These are phyloP conservation scores for Phytophthora agathidicida DNA, from an alignment of 352 stramenopile genomes.

Conservation along the genomic window DNA sequence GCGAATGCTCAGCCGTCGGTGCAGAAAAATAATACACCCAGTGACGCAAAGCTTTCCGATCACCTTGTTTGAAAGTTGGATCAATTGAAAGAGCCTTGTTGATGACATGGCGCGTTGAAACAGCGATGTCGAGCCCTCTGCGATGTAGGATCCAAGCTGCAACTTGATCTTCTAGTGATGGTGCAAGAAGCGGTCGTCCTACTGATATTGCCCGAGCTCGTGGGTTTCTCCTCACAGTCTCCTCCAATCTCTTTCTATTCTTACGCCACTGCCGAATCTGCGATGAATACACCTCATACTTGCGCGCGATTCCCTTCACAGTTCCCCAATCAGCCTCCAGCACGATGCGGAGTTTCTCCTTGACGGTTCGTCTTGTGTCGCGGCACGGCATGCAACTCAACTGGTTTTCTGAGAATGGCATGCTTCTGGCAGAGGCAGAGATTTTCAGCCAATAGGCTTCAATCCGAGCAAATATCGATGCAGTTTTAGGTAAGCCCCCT, in stretches of 20 bases:
- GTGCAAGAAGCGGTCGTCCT: background rate
- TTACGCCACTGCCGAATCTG: background rate
- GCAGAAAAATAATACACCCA: slow-evolving; percentile 11
- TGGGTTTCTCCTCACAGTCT: background rate
- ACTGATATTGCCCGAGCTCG: background rate
- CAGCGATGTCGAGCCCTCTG: background rate
- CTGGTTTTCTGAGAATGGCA: too few species aligned
- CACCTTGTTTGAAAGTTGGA: background rate
- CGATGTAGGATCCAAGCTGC: background rate
- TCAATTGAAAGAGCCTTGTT: background rate
- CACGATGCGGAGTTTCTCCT: background rate
- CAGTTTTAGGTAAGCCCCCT: too few species aligned
- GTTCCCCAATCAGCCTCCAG: background rate
- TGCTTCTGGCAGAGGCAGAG: too few species aligned
- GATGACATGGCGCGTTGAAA: background rate
- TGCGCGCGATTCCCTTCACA: background rate
- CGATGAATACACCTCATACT: background rate
- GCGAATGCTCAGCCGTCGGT: background rate
- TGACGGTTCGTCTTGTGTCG: too few species aligned
- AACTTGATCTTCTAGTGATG: background rate
- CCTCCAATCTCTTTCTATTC: background rate
- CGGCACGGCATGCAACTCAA: too few species aligned
- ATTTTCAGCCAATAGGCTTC: too few species aligned
- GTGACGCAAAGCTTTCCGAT: background rate
- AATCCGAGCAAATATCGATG: too few species aligned